These are phyloP conservation scores for Biscutella laevigata DNA, from an alignment of 441 rosid genomes.

Conservation along the genomic window DNA sequence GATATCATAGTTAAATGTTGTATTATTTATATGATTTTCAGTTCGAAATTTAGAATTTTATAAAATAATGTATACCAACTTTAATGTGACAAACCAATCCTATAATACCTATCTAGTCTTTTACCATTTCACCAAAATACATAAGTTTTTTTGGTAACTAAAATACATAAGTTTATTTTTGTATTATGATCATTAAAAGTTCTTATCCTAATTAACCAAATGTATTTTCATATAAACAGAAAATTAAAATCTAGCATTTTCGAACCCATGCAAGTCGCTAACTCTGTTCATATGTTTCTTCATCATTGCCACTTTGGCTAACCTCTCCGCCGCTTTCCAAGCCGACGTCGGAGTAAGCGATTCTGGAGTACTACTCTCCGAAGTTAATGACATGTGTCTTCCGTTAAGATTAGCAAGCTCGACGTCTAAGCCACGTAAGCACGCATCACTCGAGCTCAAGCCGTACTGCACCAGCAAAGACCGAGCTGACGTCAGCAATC, in stretches of 20 bases:
- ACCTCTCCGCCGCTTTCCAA: slow-evolving; percentile 82
- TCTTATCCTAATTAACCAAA: too few relatives aligned
- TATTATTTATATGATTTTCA: too few relatives aligned
- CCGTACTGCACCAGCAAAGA: slow-evolving; percentile 44
- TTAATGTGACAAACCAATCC: too few relatives aligned
- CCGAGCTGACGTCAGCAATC: slow-evolving; percentile 64
- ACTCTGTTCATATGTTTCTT: slow-evolving; percentile 88
- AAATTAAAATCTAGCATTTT: slow-evolving; percentile 77
- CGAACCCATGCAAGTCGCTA: slow-evolving; percentile 92
- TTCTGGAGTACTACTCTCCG: slow-evolving; percentile 35
- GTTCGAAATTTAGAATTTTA: too few relatives aligned
- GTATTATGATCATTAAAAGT: too few relatives aligned
- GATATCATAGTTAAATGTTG: too few relatives aligned
- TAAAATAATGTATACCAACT: too few relatives aligned
- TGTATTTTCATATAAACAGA: too few relatives aligned
- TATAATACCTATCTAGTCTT: too few relatives aligned
- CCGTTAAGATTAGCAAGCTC: slow-evolving; percentile 54
- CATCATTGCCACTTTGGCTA: slow-evolving; percentile 85
- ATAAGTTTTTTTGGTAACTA: too few relatives aligned
- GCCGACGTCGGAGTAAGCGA: slow-evolving; percentile 81
- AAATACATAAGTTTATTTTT: too few relatives aligned
- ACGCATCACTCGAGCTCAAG: slow-evolving; percentile 15
- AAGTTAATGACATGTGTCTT: slow-evolving; percentile 18
- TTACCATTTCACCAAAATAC: too few relatives aligned
- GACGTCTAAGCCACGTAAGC: slow-evolving; percentile 44